A percentile compares a stretch with the other conserved stretches of the same genome.
These are phyloP conservation scores for Leccinellum albellum DNA, from an alignment of 768 basidiomycete species.

Conservation along the genomic window DNA sequence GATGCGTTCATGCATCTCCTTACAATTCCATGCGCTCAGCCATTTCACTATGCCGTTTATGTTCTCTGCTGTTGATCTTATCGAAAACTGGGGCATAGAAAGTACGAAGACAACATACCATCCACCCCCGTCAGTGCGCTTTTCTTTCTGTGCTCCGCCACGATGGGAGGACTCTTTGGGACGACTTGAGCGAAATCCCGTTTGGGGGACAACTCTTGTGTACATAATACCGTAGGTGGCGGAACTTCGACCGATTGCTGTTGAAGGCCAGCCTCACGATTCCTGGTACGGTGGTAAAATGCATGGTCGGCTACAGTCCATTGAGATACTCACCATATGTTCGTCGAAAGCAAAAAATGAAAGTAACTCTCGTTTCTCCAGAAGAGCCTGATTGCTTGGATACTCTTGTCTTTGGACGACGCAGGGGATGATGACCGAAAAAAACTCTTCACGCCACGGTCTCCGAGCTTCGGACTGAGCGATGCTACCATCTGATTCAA, in stretches of 20 bases:
- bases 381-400: constrained; percentile 8
- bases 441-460: not conserved
- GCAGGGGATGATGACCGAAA: not conserved
- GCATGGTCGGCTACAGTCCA: not conserved
- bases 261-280: not conserved
- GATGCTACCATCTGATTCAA: constrained; percentile 9
- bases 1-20: not conserved
- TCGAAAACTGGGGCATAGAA: not conserved
- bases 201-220: not conserved
- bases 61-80: not conserved
- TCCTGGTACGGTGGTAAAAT: not conserved
- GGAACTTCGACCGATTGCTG: not conserved
- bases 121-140: not conserved
- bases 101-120: not conserved
- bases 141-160: not conserved
- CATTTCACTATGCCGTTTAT: not conserved
- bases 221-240: not conserved
- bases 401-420: not conserved
- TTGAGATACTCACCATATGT: not conserved
- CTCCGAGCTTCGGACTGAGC: not conserved
- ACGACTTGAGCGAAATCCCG: not conserved
- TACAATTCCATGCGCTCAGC: constrained; percentile 5
- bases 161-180: not conserved
- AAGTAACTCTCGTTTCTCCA: constrained; percentile 1
- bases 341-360: constrained; percentile 10